phyloP scores from a whole-genome alignment of 257 asterid species.

The Henckelia pumila region DNA sequence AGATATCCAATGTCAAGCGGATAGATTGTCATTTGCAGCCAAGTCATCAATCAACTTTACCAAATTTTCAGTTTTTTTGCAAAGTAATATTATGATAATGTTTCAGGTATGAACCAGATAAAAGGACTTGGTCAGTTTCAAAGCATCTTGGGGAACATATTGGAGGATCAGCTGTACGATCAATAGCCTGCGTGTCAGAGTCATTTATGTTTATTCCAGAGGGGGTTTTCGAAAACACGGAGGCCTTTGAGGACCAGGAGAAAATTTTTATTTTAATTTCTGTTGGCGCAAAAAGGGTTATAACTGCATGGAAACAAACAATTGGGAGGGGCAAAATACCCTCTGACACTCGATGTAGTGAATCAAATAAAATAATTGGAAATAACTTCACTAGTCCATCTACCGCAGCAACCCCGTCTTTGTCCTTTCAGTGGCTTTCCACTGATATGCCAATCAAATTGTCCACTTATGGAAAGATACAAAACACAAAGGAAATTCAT shows the following conservation, averaged over 20 bases:
- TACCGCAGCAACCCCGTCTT: conserved; percentile 25
- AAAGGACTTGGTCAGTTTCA: conserved; percentile 69
- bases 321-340: conserved; percentile 31
- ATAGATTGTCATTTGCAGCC: conserved; percentile 6
- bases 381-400: conserved; percentile 32
- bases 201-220: conserved; percentile 44
- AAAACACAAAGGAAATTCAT: conserved; percentile 35
- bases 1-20: conserved; percentile 13
- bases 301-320: conserved; percentile 86
- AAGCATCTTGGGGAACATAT: conserved; percentile 92
- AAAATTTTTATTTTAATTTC: conserved; percentile 63
- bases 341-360: conserved; percentile 28
- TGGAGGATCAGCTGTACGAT: conserved; percentile 96
- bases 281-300: conserved; percentile 95
- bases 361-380: conserved; percentile 31
- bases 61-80: conserved; percentile 2
- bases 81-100: conserved; percentile 25
- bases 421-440: conserved; percentile 91
- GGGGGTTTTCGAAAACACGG: conserved; percentile 31
- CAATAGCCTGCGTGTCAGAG: conserved; percentile 68
- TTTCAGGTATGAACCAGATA: conserved; percentile 65
- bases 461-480: conserved; percentile 39
- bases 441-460: conserved; percentile 79
- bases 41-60: conserved; percentile 8
- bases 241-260: conserved; percentile 38